Conservation (phyloP, 2,329 filamentous ascomycete species). For the Ophiognomonia clavigignenti-juglandacearum region DNA sequence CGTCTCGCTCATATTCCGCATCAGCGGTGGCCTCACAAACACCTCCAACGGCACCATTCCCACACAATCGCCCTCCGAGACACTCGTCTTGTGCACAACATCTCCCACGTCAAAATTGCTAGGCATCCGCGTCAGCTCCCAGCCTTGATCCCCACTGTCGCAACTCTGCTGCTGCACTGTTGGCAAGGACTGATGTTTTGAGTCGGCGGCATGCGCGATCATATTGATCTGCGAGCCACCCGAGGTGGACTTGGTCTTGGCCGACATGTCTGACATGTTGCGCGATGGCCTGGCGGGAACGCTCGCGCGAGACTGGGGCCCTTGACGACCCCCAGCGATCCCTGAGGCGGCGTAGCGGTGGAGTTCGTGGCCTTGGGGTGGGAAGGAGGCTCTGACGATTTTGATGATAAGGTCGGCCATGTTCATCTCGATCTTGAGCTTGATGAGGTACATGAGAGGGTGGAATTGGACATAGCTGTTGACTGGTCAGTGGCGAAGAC, state of each 20-base stretch:
- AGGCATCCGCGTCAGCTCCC: constrained; percentile 1
- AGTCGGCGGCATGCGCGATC: neutral
- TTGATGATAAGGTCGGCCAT: constrained; percentile 45
- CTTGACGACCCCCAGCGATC: no score
- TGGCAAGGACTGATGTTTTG: no score
- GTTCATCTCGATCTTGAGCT: constrained; percentile 47
- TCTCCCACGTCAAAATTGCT: neutral
- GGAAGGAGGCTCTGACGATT: constrained; percentile 21
- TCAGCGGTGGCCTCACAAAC: neutral
- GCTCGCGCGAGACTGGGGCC: neutral
- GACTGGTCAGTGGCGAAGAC: neutral
- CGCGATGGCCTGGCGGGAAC: neutral
- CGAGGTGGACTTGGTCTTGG: neutral
- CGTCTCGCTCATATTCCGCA: constrained; percentile 12
- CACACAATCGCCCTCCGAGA: neutral
- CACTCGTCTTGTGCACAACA: neutral
- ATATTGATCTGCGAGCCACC: neutral
- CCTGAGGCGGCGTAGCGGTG: neutral
- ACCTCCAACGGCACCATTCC: neutral
- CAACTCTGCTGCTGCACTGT: no score
- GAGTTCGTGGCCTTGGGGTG: neutral
- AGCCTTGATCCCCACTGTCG: neutral
- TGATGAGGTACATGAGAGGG: constrained; percentile 40
- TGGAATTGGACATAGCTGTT: constrained; percentile 42
- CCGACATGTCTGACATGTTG: neutral